A percentile compares a stretch with the other conserved stretches of the same genome.
These are phyloP conservation scores for Saccharomycopsis schoenii DNA, from an alignment of 805 yeast genomes.

Conservation along the genomic window DNA sequence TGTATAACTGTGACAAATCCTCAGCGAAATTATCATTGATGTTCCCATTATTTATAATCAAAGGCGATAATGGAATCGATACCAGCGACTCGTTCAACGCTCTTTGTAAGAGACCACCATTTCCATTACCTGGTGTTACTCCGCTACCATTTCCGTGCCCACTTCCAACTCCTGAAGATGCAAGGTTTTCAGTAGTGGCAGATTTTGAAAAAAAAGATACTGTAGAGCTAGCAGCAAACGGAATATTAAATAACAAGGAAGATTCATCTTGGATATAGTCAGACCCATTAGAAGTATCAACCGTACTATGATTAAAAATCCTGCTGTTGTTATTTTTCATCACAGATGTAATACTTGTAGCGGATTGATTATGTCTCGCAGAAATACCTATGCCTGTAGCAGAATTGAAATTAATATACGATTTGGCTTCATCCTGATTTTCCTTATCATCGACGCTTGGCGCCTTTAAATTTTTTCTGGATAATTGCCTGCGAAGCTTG, in stretches of 20 bases:
- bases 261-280: background rate
- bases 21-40: slow-evolving; percentile 15
- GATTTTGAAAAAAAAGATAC: slow-evolving; percentile 3
- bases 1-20: slow-evolving; percentile 12
- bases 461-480: slow-evolving; percentile 12
- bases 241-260: slow-evolving; percentile 18
- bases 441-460: slow-evolving; percentile 9
- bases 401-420: slow-evolving; percentile 31
- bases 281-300: background rate
- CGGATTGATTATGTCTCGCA: slow-evolving; percentile 6
- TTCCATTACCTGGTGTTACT: background rate
- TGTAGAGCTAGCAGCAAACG: slow-evolving; percentile 17
- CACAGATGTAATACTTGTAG: background rate
- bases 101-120: background rate
- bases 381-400: slow-evolving; percentile 35
- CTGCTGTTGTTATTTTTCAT: background rate
- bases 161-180: background rate
- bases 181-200: background rate
- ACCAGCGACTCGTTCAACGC: slow-evolving; percentile 11
- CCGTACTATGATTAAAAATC: background rate
- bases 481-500: slow-evolving; percentile 10
- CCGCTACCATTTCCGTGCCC: background rate
- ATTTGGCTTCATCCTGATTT: slow-evolving; percentile 13
- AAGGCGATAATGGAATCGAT: slow-evolving; percentile 17
- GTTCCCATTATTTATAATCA: slow-evolving; percentile 6